Percentiles rank a stretch among this genome's conserved stretches.
Evolutionary conservation across 768 basidiomycete species (phyloP).

Genomic region (Wakefieldia striispora): DNA sequence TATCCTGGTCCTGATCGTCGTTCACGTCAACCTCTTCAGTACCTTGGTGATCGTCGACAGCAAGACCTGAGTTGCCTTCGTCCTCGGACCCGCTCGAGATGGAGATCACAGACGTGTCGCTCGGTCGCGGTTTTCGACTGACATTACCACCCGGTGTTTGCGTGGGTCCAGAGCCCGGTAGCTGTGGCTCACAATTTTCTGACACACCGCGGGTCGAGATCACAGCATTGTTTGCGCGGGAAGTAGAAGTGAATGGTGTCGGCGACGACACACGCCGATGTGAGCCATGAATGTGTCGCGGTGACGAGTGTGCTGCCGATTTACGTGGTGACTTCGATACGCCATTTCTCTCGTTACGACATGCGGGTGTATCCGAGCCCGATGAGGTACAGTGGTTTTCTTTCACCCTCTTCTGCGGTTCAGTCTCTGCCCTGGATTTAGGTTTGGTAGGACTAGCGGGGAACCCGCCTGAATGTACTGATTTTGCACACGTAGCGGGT

Average conservation of each 20-base stretch:
- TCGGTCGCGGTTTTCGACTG: slow-evolving; percentile 2
- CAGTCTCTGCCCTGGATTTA: not conserved
- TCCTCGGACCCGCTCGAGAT: slow-evolving; percentile 30
- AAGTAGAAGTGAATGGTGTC: not conserved
- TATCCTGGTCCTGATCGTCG: not conserved
- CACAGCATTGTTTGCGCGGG: not conserved
- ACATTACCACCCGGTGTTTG: not conserved
- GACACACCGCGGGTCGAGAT: not conserved
- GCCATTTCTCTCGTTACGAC: slow-evolving; percentile 2
- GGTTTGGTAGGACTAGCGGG: slow-evolving; percentile 12
- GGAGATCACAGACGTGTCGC: slow-evolving; percentile 19
- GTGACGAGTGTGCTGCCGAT: slow-evolving; percentile 23
- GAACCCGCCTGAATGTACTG: slow-evolving; percentile 1
- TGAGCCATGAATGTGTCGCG: slow-evolving; percentile 8
- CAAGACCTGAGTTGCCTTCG: not conserved
- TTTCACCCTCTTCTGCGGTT: not conserved
- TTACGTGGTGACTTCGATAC: slow-evolving; percentile 27
- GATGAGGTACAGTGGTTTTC: slow-evolving; percentile 1
- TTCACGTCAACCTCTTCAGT: not conserved
- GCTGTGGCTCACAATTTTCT: not conserved
- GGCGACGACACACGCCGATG: slow-evolving; percentile 13
- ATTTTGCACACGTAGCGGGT: not conserved
- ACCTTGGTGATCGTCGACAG: not conserved
- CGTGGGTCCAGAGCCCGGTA: not conserved
- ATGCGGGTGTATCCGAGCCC: slow-evolving; percentile 1